Base-by-base conservation (phyloP, 2,329 filamentous ascomycete species). In the Shiraia sp. region DNA sequence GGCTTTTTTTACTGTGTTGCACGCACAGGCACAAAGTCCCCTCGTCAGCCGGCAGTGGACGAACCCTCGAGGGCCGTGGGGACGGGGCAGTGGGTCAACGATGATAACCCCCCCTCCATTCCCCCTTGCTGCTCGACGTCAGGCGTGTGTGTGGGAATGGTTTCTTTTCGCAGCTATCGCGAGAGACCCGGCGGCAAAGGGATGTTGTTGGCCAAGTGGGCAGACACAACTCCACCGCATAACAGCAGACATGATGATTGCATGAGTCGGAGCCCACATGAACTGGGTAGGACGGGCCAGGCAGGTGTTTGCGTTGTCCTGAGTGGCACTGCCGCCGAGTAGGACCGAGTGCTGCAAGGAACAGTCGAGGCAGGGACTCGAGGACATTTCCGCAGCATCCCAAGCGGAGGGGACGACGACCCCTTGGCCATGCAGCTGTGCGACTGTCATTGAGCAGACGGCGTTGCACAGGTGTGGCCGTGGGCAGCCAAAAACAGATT, bases 291-390 rank as follows among this genome's bases (percentile, higher is more conserved):
- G 44, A 65, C 57, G 32, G 44, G 39, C 45, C 36, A 47, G 41
- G 41, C 4, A 47, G 53, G 40, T 51, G 49, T 57, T 64, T 57
- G 55, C 58, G 53, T 47, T 53, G 42, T 5, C n/a, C 49, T 37
- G 42, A 52, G 57, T 65, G 30, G 52, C 59, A 63, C 59, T 32
- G 51, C 37, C 41, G 47, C 55, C 53, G 52, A 51, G 47, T 42
- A 44, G 36, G 52, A 45, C 43, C 49, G 49, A 49, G 34, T 37
- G 51, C 64, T 67, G 66, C 65, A 66, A 68, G 66, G 65, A 62
- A 68, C 64, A 45, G 36, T 55, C 37, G 30, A 28, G 33, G 29
- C 28, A 23, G 17, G 19, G 37, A 32, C 30, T 22, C 8, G 19
- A 43, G 45, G 47, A 43, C 40, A 37, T 41, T 31, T 52, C 52